These are phyloP conservation scores for Nepenthes alata DNA, from an alignment of 179 eudicot genomes.

Conservation along the genomic window DNA sequence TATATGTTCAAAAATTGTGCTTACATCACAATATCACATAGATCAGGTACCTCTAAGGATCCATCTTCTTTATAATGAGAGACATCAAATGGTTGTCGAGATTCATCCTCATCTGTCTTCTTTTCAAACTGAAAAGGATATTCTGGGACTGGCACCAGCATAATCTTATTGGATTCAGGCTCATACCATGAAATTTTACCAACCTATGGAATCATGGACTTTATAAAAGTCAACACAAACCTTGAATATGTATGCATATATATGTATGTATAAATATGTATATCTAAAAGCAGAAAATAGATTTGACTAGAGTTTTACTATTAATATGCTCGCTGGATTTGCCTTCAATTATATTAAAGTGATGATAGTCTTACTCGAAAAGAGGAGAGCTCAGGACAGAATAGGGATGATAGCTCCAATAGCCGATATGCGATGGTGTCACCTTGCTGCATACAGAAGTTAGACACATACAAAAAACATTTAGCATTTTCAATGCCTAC, in stretches of 20 bases:
- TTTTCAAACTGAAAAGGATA: conserved; percentile 43
- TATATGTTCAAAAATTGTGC: too few species aligned
- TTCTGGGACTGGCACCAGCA: conserved; percentile 57
- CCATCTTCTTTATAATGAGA: conserved; percentile 67
- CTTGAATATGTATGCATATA: not conserved
- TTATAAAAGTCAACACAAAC: not conserved
- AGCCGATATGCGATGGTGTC: conserved; percentile 80
- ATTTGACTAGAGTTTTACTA: too few species aligned
- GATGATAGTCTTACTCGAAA: conserved; percentile 38
- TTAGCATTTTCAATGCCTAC: not conserved
- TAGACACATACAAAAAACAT: conserved; percentile 2
- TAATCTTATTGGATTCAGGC: conserved; percentile 28
- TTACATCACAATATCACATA: not conserved
- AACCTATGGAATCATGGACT: conserved; percentile 32
- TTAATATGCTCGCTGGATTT: too few species aligned
- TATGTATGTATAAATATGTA: too few species aligned
- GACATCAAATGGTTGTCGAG: conserved; percentile 27
- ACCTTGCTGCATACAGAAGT: conserved; percentile 50
- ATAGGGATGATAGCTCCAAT: conserved; percentile 64
- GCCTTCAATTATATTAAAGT: conserved; percentile 1
- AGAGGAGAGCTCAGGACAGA: conserved; percentile 70
- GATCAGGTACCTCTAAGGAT: conserved; percentile 61
- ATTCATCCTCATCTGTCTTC: conserved; percentile 37
- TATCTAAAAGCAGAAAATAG: too few species aligned
- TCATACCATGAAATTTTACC: conserved; percentile 49